phyloP scores from a whole-genome alignment of 371 early-diverging fungal genomes.

The Encephalitozoon hellem region DNA sequence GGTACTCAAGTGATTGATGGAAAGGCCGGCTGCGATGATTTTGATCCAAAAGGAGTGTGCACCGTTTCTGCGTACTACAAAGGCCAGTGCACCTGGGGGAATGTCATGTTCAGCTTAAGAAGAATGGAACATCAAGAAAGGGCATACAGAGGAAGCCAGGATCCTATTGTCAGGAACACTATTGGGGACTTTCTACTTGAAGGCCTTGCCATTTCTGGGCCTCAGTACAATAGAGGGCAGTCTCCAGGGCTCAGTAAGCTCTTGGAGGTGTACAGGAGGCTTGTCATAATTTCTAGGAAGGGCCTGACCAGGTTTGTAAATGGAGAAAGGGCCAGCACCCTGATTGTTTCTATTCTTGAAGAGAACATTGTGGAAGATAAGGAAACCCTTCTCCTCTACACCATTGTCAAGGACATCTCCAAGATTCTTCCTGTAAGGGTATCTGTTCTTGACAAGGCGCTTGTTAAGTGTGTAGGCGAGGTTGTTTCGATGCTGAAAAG shows the following conservation, averaged over 20 bases:
- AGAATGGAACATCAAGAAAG: no score
- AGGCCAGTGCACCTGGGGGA: neutral
- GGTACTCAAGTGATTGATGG: no score
- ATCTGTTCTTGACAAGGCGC: slow-evolving; percentile 1
- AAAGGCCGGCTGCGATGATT: neutral
- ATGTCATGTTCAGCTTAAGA: neutral
- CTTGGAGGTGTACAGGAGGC: neutral
- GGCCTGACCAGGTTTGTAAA: neutral
- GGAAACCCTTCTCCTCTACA: neutral
- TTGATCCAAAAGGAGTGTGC: neutral
- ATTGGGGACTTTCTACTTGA: neutral
- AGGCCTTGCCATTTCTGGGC: neutral
- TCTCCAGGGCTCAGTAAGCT: neutral
- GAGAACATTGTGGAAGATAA: neutral
- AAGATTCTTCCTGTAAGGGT: neutral
- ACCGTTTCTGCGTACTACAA: neutral
- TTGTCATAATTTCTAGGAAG: neutral
- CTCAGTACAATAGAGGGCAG: neutral
- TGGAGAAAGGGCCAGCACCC: neutral
- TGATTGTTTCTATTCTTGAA: neutral
- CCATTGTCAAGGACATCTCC: neutral
- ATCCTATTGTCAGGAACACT: neutral
- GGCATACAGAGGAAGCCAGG: neutral
- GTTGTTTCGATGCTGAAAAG: neutral
- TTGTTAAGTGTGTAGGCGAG: neutral